Evolutionary conservation across 2,329 filamentous ascomycete genomes (phyloP).

Genomic region (Beauveria pseudobassiana): DNA sequence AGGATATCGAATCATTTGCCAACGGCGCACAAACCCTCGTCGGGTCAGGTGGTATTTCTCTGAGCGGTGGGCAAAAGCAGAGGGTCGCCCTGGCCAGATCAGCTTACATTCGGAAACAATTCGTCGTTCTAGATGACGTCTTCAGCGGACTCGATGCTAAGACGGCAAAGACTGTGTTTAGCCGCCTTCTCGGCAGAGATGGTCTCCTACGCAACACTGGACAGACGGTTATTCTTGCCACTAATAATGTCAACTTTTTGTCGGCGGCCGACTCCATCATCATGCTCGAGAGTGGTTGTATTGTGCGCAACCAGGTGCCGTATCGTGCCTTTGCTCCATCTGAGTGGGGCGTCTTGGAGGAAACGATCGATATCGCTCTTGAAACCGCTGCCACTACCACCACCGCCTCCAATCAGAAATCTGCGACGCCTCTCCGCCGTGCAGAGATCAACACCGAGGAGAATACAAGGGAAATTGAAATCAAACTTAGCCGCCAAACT

Average conservation of each 20-base stretch:
- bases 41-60: slow-evolving; percentile 32
- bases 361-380: neutral
- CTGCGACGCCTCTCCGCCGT: neutral
- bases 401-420: neutral
- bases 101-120: slow-evolving; percentile 31
- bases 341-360: slow-evolving; percentile 15
- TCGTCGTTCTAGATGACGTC: slow-evolving; percentile 39
- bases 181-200: slow-evolving; percentile 29
- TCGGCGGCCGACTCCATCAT: slow-evolving; percentile 20
- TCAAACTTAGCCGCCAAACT: slow-evolving; percentile 20
- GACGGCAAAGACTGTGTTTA: slow-evolving; percentile 35
- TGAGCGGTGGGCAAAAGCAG: slow-evolving; percentile 39
- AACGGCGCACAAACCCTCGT: slow-evolving; percentile 28
- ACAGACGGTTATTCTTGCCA: slow-evolving; percentile 35
- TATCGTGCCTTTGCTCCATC: slow-evolving; percentile 16
- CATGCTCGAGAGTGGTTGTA: slow-evolving; percentile 17
- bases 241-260: slow-evolving; percentile 27
- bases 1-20: slow-evolving; percentile 25
- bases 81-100: slow-evolving; percentile 38
- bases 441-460: slow-evolving; percentile 1
- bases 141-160: slow-evolving; percentile 37
- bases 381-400: neutral
- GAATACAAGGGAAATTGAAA: slow-evolving; percentile 13
- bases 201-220: slow-evolving; percentile 33
- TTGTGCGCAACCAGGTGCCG: slow-evolving; percentile 18